phyloP scores from a whole-genome alignment of 352 stramenopile genomes.

The Globisporangium solare region DNA sequence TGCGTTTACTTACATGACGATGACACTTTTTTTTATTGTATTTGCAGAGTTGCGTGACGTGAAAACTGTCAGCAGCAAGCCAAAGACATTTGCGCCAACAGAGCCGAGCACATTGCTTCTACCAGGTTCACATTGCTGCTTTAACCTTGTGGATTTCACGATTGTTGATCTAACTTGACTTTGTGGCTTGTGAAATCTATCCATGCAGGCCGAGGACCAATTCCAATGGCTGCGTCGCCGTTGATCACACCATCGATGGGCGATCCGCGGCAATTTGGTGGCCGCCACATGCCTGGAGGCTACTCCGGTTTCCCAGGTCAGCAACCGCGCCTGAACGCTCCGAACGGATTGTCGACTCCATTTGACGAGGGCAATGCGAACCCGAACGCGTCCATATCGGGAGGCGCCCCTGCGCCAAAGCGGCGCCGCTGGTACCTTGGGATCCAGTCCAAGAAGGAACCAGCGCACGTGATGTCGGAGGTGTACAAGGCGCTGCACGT shows the following conservation, averaged over 20 bases:
- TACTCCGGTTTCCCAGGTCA: constrained; percentile 11
- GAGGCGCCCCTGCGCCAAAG: constrained; percentile 40
- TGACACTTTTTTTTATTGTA: neutral
- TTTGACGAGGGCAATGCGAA: constrained; percentile 29
- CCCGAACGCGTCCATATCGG: constrained; percentile 1
- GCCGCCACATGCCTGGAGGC: constrained; percentile 25
- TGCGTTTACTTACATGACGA: neutral
- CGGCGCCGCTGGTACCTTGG: constrained; percentile 97
- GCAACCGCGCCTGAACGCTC: constrained; percentile 10
- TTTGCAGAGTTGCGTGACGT: constrained; percentile 69
- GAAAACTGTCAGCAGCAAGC: constrained; percentile 58
- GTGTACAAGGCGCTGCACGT: constrained; percentile 98
- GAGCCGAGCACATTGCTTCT: constrained; percentile 65
- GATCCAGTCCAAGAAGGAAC: constrained; percentile 99
- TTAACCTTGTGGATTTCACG: too few species aligned
- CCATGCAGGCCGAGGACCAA: constrained; percentile 46
- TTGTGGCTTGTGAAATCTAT: neutral
- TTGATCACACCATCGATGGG: constrained; percentile 56
- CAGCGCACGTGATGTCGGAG: constrained; percentile 99
- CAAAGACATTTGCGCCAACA: constrained; percentile 71
- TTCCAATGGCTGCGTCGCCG: constrained; percentile 78
- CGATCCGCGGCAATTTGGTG: constrained; percentile 65
- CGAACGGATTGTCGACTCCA: constrained; percentile 14
- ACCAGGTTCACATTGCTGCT: constrained; percentile 23
- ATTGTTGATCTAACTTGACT: neutral